Evolutionary conservation across 164 flowering plant genomes (phyloP).

Genomic region (Tetrastigma voinierianum): DNA sequence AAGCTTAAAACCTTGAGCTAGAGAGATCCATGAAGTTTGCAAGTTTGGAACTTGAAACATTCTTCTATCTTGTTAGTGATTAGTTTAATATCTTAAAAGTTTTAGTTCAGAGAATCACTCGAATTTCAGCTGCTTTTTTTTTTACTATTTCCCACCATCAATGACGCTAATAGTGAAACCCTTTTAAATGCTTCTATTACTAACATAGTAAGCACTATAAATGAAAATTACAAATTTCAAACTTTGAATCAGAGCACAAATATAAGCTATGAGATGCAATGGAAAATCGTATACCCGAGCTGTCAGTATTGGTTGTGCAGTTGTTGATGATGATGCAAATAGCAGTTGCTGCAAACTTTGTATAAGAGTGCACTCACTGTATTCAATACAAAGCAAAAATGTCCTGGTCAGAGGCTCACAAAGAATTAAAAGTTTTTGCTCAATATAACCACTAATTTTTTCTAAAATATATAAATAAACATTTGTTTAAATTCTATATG

Average conservation of each 20-base stretch:
- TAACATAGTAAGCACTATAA: too few relatives aligned
- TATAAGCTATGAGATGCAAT: not conserved
- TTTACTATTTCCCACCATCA: too few relatives aligned
- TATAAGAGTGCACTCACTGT: constrained; percentile 71
- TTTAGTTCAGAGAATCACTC: too few relatives aligned
- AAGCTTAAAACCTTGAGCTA: too few relatives aligned
- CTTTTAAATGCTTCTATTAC: too few relatives aligned
- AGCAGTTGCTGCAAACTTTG: constrained; percentile 87
- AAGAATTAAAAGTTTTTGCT: not conserved
- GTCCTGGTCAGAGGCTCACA: not conserved
- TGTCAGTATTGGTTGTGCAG: constrained; percentile 91
- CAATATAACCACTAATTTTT: not conserved
- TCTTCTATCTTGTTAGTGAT: too few relatives aligned
- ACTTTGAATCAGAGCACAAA: not conserved
- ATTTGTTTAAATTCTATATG: too few relatives aligned
- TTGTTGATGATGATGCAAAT: constrained; percentile 93
- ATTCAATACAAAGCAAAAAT: constrained; percentile 1
- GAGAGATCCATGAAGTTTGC: too few relatives aligned
- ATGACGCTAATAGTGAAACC: too few relatives aligned
- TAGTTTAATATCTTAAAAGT: too few relatives aligned
- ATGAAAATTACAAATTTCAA: not conserved
- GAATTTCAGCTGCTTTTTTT: too few relatives aligned
- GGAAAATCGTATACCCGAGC: constrained; percentile 57
- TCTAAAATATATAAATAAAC: not conserved
- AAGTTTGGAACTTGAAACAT: too few relatives aligned